Evolutionary conservation across 2,329 filamentous ascomycete genomes (phyloP), one percentile per base, ranked within the genome.

Genomic region (Geosmithia flava): DNA sequence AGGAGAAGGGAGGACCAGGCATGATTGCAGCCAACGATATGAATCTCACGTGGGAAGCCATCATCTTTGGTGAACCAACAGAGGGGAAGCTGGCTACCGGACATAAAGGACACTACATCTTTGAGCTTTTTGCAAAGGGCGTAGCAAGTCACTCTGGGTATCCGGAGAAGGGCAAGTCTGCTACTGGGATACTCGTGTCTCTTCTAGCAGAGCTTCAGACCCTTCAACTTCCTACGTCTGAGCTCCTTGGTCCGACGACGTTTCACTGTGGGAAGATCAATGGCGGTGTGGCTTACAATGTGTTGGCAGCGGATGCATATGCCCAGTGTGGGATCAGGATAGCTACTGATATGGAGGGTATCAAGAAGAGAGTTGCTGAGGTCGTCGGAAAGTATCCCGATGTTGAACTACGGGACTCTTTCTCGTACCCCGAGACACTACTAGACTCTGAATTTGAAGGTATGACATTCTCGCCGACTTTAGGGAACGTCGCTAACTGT

Each of bases 11-110:
- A 40, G 84, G 84, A 3, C 74, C 77, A 44, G 84, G 84, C 6
- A 88, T 88, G 84, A 45, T 51, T 30, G 60, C 58, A 20, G 67
- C 63, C 2, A 69, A 80, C 56, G 59, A 67, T 5, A 59, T 78
- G 42, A 61, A 67, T 47, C 52, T 73, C 54, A 58, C 49, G 17
- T 82, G 80, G 69, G 74, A 81, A 45, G 73, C 80, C 6, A 72
- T 83, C 50, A 79, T 81, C 54, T 88, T 88, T 58, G 84, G 83
- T 15, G 84, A 88, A 57, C 84, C 84, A 1, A 88, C 84, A 0
- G 83, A 87, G 53, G 68, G 75, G 40, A 84, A 82, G 56, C 74
- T 88, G 5, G 82, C 81, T 0, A 69, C 75, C 15, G 84, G 84
- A 8, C 84, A 88, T 64, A 88, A 88, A 60, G 84, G 84, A 7